Evolutionary conservation across 768 basidiomycete genomes (phyloP).

Genomic region (Tremella fuciformis): DNA sequence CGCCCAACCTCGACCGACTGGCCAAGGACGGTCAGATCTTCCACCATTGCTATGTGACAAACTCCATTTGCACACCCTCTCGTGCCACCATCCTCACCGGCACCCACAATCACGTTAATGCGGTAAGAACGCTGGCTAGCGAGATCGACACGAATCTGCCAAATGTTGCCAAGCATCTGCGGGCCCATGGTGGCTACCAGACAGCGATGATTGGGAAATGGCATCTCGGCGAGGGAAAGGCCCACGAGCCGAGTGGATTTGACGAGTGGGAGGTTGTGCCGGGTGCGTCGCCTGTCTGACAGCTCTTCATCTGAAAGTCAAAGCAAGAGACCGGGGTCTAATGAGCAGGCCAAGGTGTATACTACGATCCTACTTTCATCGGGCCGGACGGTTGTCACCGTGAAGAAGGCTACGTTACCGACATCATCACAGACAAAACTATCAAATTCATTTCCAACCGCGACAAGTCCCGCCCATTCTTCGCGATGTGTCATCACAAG

Average conservation of each 20-base stretch:
- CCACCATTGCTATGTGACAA: constrained; percentile 23
- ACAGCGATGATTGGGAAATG: too few species aligned
- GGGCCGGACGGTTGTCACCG: constrained; percentile 5
- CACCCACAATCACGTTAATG: constrained; percentile 12
- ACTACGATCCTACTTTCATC: constrained; percentile 28
- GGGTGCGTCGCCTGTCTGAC: too few species aligned
- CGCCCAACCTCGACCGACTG: constrained; percentile 25
- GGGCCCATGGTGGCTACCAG: too few species aligned
- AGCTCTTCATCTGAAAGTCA: too few species aligned
- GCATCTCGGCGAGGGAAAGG: too few species aligned
- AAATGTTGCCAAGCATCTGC: too few species aligned
- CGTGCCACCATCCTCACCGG: constrained; percentile 15
- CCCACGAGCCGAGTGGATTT: too few species aligned
- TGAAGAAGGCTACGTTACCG: constrained; percentile 28
- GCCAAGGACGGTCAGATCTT: constrained; percentile 22
- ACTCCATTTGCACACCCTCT: constrained; percentile 10
- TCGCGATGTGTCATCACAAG: constrained; percentile 38
- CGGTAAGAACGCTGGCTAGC: too few species aligned
- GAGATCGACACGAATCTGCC: too few species aligned
- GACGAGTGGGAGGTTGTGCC: too few species aligned
- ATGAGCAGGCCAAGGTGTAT: constrained; percentile 29
- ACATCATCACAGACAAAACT: constrained; percentile 36
- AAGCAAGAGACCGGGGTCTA: too few species aligned
- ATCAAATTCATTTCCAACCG: constrained; percentile 25
- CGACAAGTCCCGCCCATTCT: constrained; percentile 27